Evolutionary conservation across 2,329 filamentous ascomycete genomes (phyloP), one percentile per base, ranked within the genome.

Genomic region (Arthrobotrys pseudoclavata): DNA sequence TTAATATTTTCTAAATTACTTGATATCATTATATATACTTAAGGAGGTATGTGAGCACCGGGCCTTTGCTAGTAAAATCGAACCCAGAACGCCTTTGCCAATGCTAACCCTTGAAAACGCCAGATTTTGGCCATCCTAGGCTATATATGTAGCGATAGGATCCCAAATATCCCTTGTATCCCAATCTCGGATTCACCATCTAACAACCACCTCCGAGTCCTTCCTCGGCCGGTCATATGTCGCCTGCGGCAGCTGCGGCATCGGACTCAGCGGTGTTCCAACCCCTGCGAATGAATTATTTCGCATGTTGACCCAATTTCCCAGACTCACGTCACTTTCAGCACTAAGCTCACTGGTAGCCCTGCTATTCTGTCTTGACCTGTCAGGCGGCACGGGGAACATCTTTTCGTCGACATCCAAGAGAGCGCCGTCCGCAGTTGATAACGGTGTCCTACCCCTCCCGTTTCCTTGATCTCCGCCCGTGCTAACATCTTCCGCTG

Each of bases 301-400:
- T 3, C 69, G 48, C 24, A 60, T 18, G 13, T 24, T 45, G 5
- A 60, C 40, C 60, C 60, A 72, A 34, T 66, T 47, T 12, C 60
- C 47, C 15, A 72, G 22, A 29, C 69, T 72, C n/a, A 64, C 55
- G 7, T 66, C 69, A 15, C 69, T 72, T 40, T 72, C 69, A 2
- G 60, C 60, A 40, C 69, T 72, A 24, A 66, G 24, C n/a, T 72
- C 69, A 9, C 69, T 72, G 13, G 37, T 66, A 3, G 61, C 60
- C 10, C 29, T 72, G 61, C 69, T 72, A 24, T 72, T 72, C 60
- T 66, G 60, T 15, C 69, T 22, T 31, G 60, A 66, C 60, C 69
- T 66, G 4, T 15, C 31, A 2, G 69, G 69, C 1, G 60, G 48
- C 2, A 20, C 13, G 3, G 48, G 69, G 40, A 60, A 60, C 26